These are phyloP conservation scores for Penicillium angulare DNA, from an alignment of 495 filamentous ascomycete species.

Conservation along the genomic window DNA sequence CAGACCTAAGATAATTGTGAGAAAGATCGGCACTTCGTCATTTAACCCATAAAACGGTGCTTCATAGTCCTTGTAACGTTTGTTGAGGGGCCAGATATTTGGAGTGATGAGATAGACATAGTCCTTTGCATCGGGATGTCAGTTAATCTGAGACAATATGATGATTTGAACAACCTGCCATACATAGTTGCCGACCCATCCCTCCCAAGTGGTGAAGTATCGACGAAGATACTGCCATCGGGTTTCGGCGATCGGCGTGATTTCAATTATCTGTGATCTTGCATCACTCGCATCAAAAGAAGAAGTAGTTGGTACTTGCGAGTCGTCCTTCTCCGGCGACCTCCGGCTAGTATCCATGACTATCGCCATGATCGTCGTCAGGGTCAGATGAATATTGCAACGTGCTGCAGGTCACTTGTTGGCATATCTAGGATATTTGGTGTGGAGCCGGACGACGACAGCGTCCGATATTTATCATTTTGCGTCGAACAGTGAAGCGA, in stretches of 20 bases:
- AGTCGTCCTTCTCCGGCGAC: constrained; percentile 8
- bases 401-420: background rate
- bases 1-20: constrained; percentile 66
- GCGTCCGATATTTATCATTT: constrained; percentile 8
- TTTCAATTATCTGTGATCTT: constrained; percentile 8
- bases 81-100: constrained; percentile 71
- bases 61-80: constrained; percentile 51
- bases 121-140: constrained; percentile 37
- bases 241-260: constrained; percentile 17
- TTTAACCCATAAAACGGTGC: constrained; percentile 85
- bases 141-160: background rate
- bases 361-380: background rate
- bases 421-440: background rate
- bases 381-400: background rate
- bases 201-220: constrained; percentile 55
- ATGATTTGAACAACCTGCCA: background rate
- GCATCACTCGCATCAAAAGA: constrained; percentile 10
- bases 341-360: constrained; percentile 10
- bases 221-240: constrained; percentile 33
- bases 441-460: background rate
- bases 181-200: constrained; percentile 70
- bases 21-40: constrained; percentile 71
- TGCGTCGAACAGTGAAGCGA: background rate
- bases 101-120: constrained; percentile 72
- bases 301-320: background rate